Conservation (phyloP, 2,329 filamentous ascomycete genomes). For the Cercospora janseana region DNA sequence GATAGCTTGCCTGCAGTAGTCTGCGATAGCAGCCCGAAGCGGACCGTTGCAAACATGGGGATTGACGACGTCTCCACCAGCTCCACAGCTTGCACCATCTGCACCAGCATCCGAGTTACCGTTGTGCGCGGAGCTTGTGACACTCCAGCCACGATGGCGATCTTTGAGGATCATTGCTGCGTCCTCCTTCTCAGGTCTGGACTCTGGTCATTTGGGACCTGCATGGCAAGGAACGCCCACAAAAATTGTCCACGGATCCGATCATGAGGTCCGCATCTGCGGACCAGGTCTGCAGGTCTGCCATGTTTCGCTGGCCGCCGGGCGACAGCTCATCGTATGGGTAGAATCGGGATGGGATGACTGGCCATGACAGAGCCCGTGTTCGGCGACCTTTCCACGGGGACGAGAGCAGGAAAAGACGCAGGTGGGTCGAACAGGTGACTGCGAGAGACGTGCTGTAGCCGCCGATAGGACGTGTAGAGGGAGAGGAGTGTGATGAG, state of each 20-base stretch:
- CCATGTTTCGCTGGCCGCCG: neutral
- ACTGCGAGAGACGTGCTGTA: conserved; percentile 19
- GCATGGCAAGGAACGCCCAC: conserved; percentile 10
- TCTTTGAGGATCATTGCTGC: neutral
- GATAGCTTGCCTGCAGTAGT: conserved; percentile 29
- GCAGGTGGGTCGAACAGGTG: conserved; percentile 24
- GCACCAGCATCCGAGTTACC: neutral
- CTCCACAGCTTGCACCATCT: conserved; percentile 19
- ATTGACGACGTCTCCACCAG: conserved; percentile 22
- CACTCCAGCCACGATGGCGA: conserved; percentile 13
- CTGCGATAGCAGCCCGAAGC: conserved; percentile 27
- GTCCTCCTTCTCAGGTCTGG: conserved; percentile 6
- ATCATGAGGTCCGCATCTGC: no score
- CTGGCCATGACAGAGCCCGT: conserved; percentile 9
- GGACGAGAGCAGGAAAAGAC: conserved; percentile 8
- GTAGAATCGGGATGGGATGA: neutral
- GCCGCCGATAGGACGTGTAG: conserved; percentile 24
- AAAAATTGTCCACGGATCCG: no score
- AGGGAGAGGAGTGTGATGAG: conserved; percentile 17
- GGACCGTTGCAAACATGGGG: conserved; percentile 28
- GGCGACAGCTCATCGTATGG: neutral
- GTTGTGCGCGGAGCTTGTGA: conserved; percentile 7
- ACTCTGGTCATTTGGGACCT: conserved; percentile 12
- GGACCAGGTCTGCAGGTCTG: no score
- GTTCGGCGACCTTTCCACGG: conserved; percentile 9